These are phyloP conservation scores for Saprolegnia diclina DNA, from an alignment of 352 stramenopile genomes.

Conservation along the genomic window DNA sequence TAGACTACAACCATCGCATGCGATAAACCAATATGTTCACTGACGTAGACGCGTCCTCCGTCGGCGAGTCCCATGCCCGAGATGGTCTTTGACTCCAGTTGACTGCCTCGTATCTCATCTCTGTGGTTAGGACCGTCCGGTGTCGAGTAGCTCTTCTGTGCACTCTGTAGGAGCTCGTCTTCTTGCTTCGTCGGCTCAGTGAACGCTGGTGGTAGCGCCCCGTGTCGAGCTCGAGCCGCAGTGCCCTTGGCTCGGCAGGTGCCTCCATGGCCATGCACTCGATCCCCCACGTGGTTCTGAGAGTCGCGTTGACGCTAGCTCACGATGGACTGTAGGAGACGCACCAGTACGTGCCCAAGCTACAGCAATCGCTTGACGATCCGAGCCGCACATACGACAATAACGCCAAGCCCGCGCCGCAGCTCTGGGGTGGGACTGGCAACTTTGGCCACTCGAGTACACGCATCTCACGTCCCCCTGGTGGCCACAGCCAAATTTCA, in stretches of 20 bases:
- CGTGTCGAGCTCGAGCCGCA: not conserved
- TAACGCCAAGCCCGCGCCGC: not conserved
- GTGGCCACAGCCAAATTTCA: slow-evolving; percentile 3
- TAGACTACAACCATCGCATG: too few relatives aligned
- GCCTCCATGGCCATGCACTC: not conserved
- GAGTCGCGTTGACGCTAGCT: not conserved
- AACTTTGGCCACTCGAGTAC: slow-evolving; percentile 16
- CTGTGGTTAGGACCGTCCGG: not conserved
- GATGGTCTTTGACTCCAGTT: too few relatives aligned
- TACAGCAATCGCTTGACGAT: too few relatives aligned
- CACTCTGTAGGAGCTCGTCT: not conserved
- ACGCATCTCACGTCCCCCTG: slow-evolving; percentile 3
- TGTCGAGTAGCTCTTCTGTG: not conserved
- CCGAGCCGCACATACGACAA: slow-evolving; percentile 2
- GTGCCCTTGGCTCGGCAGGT: not conserved
- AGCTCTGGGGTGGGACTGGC: not conserved
- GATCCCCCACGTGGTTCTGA: too few relatives aligned
- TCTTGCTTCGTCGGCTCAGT: not conserved
- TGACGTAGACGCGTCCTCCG: too few relatives aligned
- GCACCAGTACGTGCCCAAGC: too few relatives aligned
- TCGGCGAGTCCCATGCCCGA: too few relatives aligned
- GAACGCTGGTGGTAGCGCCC: not conserved
- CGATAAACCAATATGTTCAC: too few relatives aligned
- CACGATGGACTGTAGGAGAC: not conserved
- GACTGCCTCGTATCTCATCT: too few relatives aligned